These are phyloP conservation scores for Starmerella stellata DNA, from an alignment of 805 yeast species.

Conservation along the genomic window DNA sequence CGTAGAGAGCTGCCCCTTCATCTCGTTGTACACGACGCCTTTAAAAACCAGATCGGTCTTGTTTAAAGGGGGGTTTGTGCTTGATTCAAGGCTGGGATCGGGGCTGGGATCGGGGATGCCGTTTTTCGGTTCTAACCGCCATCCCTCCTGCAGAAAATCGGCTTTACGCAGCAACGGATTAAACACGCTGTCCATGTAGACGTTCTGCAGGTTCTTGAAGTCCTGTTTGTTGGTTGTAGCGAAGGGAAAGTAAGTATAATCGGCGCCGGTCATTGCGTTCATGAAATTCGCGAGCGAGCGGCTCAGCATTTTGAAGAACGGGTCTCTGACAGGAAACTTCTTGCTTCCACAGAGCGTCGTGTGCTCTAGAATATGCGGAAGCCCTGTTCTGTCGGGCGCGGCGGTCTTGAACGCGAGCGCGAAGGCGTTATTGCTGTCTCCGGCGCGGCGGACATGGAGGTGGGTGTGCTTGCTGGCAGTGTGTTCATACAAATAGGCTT, in stretches of 20 bases:
- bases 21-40: conserved; percentile 94
- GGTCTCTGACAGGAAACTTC: conserved; percentile 86
- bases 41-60: conserved; percentile 46
- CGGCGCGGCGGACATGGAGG: conserved; percentile 57
- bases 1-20: conserved; percentile 93
- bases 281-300: conserved; percentile 87
- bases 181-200: conserved; percentile 73
- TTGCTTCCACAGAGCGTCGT: conserved; percentile 88
- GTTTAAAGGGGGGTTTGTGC: no score
- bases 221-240: conserved; percentile 80
- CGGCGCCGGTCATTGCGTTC: conserved; percentile 98
- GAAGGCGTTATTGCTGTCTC: conserved; percentile 74
- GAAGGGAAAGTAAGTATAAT: conserved; percentile 89
- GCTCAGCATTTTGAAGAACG: conserved; percentile 92
- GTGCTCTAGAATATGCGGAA: conserved; percentile 91
- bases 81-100: conserved; percentile 19
- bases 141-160: conserved; percentile 90
- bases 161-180: conserved; percentile 59
- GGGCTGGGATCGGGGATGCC: conserved; percentile 28
- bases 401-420: conserved; percentile 80
- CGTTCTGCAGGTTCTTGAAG: conserved; percentile 64
- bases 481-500: conserved; percentile 61
- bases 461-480: conserved; percentile 56
- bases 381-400: conserved; percentile 88
- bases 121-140: conserved; percentile 73